Conservation (phyloP, 225 moss, liverwort and hornwort species). For the Marchantia paleacea region DNA sequence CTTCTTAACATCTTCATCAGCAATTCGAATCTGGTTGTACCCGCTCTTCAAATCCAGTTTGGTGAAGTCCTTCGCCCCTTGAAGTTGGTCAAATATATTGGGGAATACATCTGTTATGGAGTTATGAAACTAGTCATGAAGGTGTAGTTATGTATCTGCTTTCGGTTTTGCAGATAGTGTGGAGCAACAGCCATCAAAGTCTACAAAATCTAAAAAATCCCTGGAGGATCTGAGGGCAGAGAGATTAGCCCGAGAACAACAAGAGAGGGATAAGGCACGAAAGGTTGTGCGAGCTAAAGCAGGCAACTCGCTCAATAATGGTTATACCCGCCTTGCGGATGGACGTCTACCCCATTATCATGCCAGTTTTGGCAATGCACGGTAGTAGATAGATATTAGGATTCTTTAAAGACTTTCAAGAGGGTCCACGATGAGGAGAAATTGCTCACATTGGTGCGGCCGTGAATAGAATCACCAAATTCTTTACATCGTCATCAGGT, state of each 20-base stretch:
- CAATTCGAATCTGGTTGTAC: too few species aligned
- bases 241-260: constrained; percentile 73
- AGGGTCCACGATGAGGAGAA: neutral
- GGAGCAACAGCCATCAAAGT: constrained; percentile 8
- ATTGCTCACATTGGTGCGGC: neutral
- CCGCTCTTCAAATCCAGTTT: too few species aligned
- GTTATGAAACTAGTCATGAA: too few species aligned
- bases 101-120: too few species aligned
- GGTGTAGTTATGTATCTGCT: neutral
- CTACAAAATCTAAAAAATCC: constrained; percentile 46
- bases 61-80: too few species aligned
- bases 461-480: too few species aligned
- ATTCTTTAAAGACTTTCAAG: neutral
- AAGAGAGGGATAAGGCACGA: constrained; percentile 66
- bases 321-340: constrained; percentile 43
- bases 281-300: constrained; percentile 51
- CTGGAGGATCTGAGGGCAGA: constrained; percentile 81
- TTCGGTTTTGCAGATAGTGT: constrained; percentile 11
- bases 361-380: constrained; percentile 83
- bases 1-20: too few species aligned
- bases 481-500: too few species aligned
- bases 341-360: constrained; percentile 67
- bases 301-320: constrained; percentile 26
- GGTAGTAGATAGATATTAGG: constrained; percentile 30
- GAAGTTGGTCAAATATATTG: too few species aligned